Evolutionary conservation across 2,329 filamentous ascomycete genomes (phyloP).

Genomic region (Colletotrichum liriopes): DNA sequence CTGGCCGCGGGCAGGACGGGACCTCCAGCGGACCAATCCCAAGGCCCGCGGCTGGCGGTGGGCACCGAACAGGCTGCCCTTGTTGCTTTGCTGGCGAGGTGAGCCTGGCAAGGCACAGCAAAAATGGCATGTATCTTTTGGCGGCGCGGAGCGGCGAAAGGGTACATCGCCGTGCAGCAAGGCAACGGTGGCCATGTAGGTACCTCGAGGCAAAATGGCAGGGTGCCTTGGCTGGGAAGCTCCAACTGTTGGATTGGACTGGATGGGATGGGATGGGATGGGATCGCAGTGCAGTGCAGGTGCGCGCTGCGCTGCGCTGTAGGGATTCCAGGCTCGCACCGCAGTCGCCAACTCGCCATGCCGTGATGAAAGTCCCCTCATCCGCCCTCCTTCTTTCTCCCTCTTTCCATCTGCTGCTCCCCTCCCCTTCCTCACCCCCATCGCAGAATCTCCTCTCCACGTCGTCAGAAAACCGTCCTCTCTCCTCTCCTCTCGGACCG

Average conservation of each 20-base stretch:
- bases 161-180: not conserved
- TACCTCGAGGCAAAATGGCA: conserved; percentile 8
- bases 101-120: conserved; percentile 16
- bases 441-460: conserved; percentile 35
- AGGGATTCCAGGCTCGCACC: conserved; percentile 14
- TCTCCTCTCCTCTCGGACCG: conserved; percentile 36
- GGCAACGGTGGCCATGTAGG: conserved; percentile 1
- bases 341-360: conserved; percentile 44
- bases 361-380: conserved; percentile 44
- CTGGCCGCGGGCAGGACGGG: conserved; percentile 19
- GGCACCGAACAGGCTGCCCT: conserved; percentile 24
- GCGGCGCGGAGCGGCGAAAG: not conserved
- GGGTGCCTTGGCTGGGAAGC: conserved; percentile 1
- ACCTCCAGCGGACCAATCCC: conserved; percentile 24
- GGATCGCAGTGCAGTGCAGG: conserved; percentile 6
- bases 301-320: conserved; percentile 15
- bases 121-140: not conserved
- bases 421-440: conserved; percentile 39
- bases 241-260: conserved; percentile 10
- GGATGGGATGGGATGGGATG: not conserved
- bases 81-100: conserved; percentile 24
- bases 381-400: conserved; percentile 46
- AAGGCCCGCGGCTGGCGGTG: conserved; percentile 23
- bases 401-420: conserved; percentile 44
- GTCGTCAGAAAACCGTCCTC: conserved; percentile 22